Base-by-base conservation (phyloP, 106 monocot genomes). In the Triglochin maritima region DNA sequence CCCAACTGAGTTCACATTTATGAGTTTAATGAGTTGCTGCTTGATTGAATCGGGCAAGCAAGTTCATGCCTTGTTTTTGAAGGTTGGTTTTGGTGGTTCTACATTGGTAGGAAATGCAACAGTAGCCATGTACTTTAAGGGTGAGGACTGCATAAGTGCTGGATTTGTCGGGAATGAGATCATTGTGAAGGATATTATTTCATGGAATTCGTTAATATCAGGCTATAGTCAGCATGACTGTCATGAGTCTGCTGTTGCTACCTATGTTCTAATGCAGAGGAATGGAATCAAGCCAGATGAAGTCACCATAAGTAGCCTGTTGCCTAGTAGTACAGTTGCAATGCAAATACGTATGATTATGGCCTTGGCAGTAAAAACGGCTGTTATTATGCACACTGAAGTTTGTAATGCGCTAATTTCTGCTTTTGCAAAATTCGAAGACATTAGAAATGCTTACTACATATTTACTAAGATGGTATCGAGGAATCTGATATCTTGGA, bases 171-270 rank as follows among this genome's bases (percentile, higher is more conserved):
- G 79, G 54, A 75, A 54, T 1, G 67, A 13, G 62, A 79, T 79
- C 2, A 14, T 44, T 44, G 57, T 63, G 17, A 83, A 72, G 58
- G 83, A 83, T 63, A 17, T 63, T 12, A 65, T 83, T 46, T 83
- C 79, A 13, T 83, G 83, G 83, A 83, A 76, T 69, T 71, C 83
- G 46, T 62, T 83, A 58, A 79, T 83, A 62, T 75, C 79, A 47
- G 79, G 63, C 4, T 79, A 72, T 53, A 67, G 74, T 51, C 65
- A 74, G 63, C 17, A 63, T 9, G 71, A 62, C 8, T 56, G 60
- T 11, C 49, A 49, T 52, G 74, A 82, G 46, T 15, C 52, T 9
- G 74, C 66, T 4, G 9, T 78, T 47, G 46, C 7, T 4, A 3
- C 60, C n/a, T 74, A 67, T 67, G 12, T 12, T 41, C 61, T 29